Evolutionary conservation across 2,329 filamentous ascomycete genomes (phyloP).

Genomic region (Capronia epimyces): DNA sequence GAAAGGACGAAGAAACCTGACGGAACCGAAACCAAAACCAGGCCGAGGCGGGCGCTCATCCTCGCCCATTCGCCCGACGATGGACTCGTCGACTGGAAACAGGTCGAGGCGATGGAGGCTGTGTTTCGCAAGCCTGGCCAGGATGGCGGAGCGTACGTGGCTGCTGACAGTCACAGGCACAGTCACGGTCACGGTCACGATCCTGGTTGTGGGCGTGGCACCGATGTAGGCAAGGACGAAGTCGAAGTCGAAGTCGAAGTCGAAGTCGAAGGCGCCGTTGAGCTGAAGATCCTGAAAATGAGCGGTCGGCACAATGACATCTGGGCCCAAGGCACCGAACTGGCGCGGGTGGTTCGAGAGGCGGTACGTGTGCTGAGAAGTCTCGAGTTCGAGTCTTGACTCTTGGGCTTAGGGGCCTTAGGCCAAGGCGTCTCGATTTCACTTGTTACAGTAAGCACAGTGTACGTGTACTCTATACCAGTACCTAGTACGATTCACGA

Average conservation of each 20-base stretch:
- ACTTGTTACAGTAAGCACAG: no score
- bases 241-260: neutral
- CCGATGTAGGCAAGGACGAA: slow-evolving; percentile 30
- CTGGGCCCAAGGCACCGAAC: slow-evolving; percentile 39
- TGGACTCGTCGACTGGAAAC: slow-evolving; percentile 37
- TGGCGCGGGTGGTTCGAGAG: slow-evolving; percentile 35
- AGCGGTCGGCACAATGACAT: slow-evolving; percentile 40
- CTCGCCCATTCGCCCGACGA: slow-evolving; percentile 41
- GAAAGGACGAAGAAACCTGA: slow-evolving; percentile 12
- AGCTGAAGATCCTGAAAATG: slow-evolving; percentile 34
- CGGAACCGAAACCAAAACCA: neutral
- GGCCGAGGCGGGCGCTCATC: slow-evolving; percentile 32
- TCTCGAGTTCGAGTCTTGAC: slow-evolving; percentile 1
- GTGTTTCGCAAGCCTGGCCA: no score
- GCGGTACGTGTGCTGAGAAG: slow-evolving; percentile 15
- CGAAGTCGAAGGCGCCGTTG: neutral
- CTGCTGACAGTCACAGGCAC: no score
- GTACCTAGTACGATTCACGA: no score
- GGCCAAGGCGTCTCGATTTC: no score
- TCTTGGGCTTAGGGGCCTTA: no score
- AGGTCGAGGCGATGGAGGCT: slow-evolving; percentile 44
- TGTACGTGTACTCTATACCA: no score
- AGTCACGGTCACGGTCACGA: slow-evolving; percentile 32
- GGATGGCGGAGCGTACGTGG: no score
- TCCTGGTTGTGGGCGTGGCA: slow-evolving; percentile 38